Evolutionary conservation across 768 basidiomycete species (phyloP).

Genomic region (Boletus subcaerulescens): DNA sequence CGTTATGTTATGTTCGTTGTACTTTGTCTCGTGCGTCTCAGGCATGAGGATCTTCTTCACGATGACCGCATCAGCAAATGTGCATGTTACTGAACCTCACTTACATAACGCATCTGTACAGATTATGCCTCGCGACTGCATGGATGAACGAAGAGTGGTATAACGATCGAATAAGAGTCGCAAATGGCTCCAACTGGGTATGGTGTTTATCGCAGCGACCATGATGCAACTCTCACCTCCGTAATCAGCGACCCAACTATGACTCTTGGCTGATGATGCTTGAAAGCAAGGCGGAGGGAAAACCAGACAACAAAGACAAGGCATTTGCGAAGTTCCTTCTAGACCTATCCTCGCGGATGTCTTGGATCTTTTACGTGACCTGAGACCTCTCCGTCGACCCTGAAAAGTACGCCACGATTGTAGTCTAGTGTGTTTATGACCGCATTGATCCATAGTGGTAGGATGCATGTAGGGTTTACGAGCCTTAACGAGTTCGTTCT

Average conservation of each 20-base stretch:
- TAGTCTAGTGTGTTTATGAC: neutral
- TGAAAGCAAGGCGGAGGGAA: conserved; percentile 48
- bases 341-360: conserved; percentile 81
- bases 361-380: conserved; percentile 71
- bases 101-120: conserved; percentile 33
- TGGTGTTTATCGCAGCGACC: conserved; percentile 8
- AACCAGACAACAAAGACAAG: conserved; percentile 59
- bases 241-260: conserved; percentile 68
- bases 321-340: conserved; percentile 86
- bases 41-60: no score
- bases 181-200: conserved; percentile 62
- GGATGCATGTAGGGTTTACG: conserved; percentile 87
- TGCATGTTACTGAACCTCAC: no score
- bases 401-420: conserved; percentile 54
- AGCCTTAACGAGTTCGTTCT: conserved; percentile 90
- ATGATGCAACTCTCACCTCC: conserved; percentile 4
- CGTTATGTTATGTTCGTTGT: no score
- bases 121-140: conserved; percentile 84
- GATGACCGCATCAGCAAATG: no score
- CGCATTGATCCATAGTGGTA: conserved; percentile 29
- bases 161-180: conserved; percentile 70
- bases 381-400: conserved; percentile 79
- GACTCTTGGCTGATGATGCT: conserved; percentile 78
- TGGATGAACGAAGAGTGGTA: conserved; percentile 99
- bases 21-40: no score